phyloP scores from a whole-genome alignment of 345 rosid genomes.

The Arabis hirsuta region DNA sequence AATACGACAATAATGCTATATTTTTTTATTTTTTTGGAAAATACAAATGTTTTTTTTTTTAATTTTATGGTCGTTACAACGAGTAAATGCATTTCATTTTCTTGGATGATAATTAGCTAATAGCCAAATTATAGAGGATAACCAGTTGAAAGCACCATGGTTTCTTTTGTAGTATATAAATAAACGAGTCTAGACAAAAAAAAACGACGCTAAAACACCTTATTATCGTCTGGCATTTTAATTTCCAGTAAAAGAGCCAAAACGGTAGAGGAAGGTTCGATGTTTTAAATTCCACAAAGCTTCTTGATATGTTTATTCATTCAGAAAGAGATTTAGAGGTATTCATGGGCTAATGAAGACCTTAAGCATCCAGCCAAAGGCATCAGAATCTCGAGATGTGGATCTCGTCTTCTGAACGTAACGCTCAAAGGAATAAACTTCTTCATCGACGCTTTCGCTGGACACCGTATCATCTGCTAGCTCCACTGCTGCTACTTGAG shows the following conservation, averaged over 20 bases:
- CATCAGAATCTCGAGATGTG: constrained; percentile 54
- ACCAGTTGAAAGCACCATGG: not conserved
- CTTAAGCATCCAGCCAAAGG: constrained; percentile 75
- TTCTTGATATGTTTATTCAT: constrained; percentile 10
- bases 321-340: not conserved
- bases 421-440: constrained; percentile 58
- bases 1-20: not conserved
- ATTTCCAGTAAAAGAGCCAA: not conserved
- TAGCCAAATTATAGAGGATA: not conserved
- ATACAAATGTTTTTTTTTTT: not conserved
- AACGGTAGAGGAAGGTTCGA: constrained; percentile 25
- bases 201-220: no score
- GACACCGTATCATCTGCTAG: constrained; percentile 76
- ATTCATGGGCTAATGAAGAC: constrained; percentile 62
- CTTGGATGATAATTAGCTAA: not conserved
- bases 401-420: constrained; percentile 50
- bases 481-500: constrained; percentile 79
- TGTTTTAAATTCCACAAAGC: constrained; percentile 8
- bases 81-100: not conserved
- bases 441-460: constrained; percentile 61
- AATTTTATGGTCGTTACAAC: not conserved
- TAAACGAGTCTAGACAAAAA: no score
- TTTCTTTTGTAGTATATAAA: no score
- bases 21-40: no score
- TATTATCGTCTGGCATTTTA: no score